Evolutionary conservation across 164 flowering plant genomes (phyloP).

Genomic region (Litsea cubeba): DNA sequence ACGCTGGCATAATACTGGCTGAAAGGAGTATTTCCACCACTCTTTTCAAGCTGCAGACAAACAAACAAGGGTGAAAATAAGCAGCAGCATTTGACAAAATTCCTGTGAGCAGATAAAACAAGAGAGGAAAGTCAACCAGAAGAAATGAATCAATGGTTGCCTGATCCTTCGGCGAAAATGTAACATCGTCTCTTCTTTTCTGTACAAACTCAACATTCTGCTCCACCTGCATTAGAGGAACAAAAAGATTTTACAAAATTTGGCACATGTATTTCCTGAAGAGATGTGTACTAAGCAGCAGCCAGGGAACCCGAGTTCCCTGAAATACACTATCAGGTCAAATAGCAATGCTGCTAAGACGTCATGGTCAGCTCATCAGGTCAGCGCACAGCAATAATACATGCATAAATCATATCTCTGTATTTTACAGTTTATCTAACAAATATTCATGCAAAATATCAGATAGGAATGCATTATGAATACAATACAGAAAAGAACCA

Average conservation of each 20-base stretch:
- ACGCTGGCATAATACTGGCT: conserved; percentile 23
- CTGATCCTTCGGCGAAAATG: conserved; percentile 81
- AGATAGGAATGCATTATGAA: neutral
- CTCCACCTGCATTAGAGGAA: conserved; percentile 52
- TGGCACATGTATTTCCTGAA: neutral
- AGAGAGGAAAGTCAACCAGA: conserved; percentile 47
- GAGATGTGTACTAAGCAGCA: neutral
- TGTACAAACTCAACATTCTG: conserved; percentile 71
- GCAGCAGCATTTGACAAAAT: neutral
- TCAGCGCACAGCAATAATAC: no score
- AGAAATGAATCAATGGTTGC: conserved; percentile 69
- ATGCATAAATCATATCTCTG: no score
- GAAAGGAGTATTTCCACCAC: conserved; percentile 19
- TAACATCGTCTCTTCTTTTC: conserved; percentile 72
- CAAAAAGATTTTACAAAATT: no score
- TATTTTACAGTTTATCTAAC: neutral
- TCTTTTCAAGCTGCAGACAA: conserved; percentile 16
- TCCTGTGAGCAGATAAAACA: neutral
- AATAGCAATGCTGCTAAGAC: neutral
- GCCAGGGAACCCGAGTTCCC: neutral
- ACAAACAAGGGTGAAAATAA: neutral
- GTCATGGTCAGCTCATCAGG: neutral
- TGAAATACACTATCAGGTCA: neutral
- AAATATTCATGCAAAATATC: neutral
- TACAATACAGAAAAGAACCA: neutral